These are phyloP conservation scores for Epichloe sp. DNA, from an alignment of 2,329 filamentous ascomycete genomes.

Conservation along the genomic window DNA sequence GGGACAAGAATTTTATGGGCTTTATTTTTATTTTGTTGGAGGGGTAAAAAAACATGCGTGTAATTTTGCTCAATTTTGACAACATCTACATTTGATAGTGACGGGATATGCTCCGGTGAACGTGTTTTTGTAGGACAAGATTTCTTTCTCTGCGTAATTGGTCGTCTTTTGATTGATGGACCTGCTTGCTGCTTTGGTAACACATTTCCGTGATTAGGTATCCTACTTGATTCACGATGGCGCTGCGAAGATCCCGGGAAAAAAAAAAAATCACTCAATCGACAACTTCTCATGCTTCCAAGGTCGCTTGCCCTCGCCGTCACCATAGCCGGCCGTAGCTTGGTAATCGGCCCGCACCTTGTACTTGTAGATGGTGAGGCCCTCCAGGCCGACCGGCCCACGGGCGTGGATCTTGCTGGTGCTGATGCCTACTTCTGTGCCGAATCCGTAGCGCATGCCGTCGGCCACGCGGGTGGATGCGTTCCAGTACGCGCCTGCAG, in stretches of 20 bases:
- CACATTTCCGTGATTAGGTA: not conserved
- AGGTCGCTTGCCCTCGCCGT: conserved; percentile 43
- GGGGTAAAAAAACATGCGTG: too few relatives aligned
- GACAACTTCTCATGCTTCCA: conserved; percentile 45
- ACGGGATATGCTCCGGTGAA: too few relatives aligned
- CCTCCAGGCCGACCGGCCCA: conserved; percentile 86
- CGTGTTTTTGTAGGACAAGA: too few relatives aligned
- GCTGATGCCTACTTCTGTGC: conserved; percentile 94
- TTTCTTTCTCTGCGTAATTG: too few relatives aligned
- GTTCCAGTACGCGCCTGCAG: conserved; percentile 93
- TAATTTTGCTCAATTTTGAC: conserved; percentile 1
- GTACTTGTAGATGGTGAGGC: conserved; percentile 96
- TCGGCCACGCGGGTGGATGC: conserved; percentile 89
- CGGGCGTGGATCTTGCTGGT: conserved; percentile 97
- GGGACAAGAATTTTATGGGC: not conserved
- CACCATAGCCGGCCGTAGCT: conserved; percentile 61
- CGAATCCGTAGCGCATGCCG: conserved; percentile 94
- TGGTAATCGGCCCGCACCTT: conserved; percentile 76
- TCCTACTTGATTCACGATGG: not conserved
- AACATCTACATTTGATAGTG: conserved; percentile 24
- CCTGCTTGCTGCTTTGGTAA: not conserved
- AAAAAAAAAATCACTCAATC: not conserved
- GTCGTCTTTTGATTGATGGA: too few relatives aligned
- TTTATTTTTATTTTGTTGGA: not conserved
- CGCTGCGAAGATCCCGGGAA: not conserved